phyloP scores from a whole-genome alignment of 441 rosid species.

The Corymbia citriodora region DNA sequence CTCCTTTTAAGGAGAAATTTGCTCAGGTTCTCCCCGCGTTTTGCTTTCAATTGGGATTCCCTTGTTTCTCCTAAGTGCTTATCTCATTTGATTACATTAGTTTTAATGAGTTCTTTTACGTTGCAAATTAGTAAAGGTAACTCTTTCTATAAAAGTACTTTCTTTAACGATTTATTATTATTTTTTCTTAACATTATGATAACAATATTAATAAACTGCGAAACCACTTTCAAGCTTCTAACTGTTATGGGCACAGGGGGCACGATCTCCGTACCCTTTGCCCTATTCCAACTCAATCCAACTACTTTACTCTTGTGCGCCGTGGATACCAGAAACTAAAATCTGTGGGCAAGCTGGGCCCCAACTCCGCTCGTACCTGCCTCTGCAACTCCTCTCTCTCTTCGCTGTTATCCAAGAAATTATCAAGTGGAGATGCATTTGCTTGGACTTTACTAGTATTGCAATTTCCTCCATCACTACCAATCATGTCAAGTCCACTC shows the following conservation, averaged over 20 bases:
- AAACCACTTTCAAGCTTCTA: not conserved
- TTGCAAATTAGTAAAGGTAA: not conserved
- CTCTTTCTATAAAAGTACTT: not conserved
- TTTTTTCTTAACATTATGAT: not conserved
- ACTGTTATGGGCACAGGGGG: not conserved
- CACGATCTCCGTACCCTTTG: not conserved
- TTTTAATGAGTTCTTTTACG: not conserved
- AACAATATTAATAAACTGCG: not conserved
- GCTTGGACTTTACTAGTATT: not conserved
- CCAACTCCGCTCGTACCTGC: not conserved
- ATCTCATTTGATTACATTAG: not conserved
- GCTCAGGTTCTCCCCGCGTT: not conserved
- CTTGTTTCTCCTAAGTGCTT: not conserved
- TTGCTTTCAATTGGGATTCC: not conserved
- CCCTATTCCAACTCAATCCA: not conserved
- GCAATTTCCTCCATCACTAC: not conserved
- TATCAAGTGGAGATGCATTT: not conserved
- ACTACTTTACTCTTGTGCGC: not conserved
- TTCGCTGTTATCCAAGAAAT: not conserved
- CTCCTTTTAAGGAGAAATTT: not conserved
- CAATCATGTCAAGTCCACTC: not conserved
- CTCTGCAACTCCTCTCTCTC: not conserved
- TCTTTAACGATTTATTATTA: not conserved
- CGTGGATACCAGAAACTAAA: not conserved
- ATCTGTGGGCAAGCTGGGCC: not conserved